Evolutionary conservation across 2,329 filamentous ascomycete species (phyloP).

Genomic region (Calonectria henricotiae): DNA sequence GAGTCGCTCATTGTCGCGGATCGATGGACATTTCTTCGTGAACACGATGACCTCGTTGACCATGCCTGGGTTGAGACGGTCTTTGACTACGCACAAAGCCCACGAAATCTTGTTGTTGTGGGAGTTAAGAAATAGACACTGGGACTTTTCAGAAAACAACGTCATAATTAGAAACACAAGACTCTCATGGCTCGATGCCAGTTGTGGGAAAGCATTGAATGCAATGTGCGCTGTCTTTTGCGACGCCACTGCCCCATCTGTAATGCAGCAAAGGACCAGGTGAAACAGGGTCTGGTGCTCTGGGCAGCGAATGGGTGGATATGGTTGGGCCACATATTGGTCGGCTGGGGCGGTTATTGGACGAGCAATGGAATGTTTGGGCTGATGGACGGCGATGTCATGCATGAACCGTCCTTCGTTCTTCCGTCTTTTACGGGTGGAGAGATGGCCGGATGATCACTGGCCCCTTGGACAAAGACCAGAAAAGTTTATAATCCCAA

Average conservation of each 20-base stretch:
- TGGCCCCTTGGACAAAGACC: slow-evolving; percentile 22
- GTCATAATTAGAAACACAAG: slow-evolving; percentile 12
- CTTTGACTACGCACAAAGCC: slow-evolving; percentile 90
- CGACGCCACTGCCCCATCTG: slow-evolving; percentile 25
- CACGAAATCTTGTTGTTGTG: slow-evolving; percentile 93
- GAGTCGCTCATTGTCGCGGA: slow-evolving; percentile 94
- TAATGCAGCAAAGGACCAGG: slow-evolving; percentile 36
- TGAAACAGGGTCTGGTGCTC: slow-evolving; percentile 37
- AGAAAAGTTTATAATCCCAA: slow-evolving; percentile 31
- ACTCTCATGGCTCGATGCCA: slow-evolving; percentile 1
- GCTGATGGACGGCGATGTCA: slow-evolving; percentile 48
- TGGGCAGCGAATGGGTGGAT: slow-evolving; percentile 36
- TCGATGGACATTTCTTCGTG: slow-evolving; percentile 88
- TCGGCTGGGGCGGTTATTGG: slow-evolving; percentile 47
- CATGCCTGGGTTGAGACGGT: slow-evolving; percentile 94
- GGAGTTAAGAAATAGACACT: slow-evolving; percentile 79
- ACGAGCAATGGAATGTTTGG: slow-evolving; percentile 33
- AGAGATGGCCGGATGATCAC: slow-evolving; percentile 17
- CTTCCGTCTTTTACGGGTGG: slow-evolving; percentile 33
- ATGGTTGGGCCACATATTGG: slow-evolving; percentile 33
- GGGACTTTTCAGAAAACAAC: slow-evolving; percentile 16
- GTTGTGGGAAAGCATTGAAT: slow-evolving; percentile 31
- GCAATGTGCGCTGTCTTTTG: slow-evolving; percentile 35
- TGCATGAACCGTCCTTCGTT: slow-evolving; percentile 49
- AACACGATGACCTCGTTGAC: slow-evolving; percentile 80